Base-by-base conservation (phyloP, 2,329 filamentous ascomycete genomes). In the Aureobasidium sp. region DNA sequence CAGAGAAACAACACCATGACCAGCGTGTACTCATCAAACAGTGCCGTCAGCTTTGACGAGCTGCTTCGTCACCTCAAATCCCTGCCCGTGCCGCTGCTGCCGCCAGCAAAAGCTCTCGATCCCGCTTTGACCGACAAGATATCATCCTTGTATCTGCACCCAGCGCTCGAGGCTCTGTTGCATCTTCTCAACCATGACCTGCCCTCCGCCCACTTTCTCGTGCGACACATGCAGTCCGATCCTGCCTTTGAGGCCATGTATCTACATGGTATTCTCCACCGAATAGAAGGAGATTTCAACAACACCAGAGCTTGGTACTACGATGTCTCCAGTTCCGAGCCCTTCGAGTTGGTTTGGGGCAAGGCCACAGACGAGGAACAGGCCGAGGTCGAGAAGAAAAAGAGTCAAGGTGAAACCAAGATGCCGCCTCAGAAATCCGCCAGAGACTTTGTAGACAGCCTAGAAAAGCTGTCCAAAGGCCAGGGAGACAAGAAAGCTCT, bases 181-280 rank as follows among this genome's bases (percentile, higher is more conserved):
- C 81, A 83, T 68, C 73, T 83, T 59, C 70, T 82, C 34, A 83
- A 83, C 67, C 70, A 72, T 64, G 80, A 83, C 67, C 71, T 82
- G 0, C 71, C 78, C 5, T 74, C 72, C 22, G 80, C 80, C 0
- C 80, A 83, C 68, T 82, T 83, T 68, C 73, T 82, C 1, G 73
- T 79, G 27, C 75, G 80, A 1, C 78, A 83, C 65, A 81, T 82
- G 79, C 76, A 81, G 68, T 74, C 75, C 9, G 68, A 74, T 15
- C 80, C 80, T 0, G 77, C 77, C 0, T 73, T 73, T 44, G 81
- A 82, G 64, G 77, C 76, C 17, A 83, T 83, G 80, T 76, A 78
- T 42, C 71, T 81, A 1, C 80, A 82, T 64, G 76, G 76, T 4
- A 77, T 83, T 15, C 67, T 83, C 64, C 79, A 82, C 62, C 72